A percentile compares a stretch with the other conserved stretches of the same genome.
Evolutionary conservation across 1,284 basidiomycete species (phyloP).

Genomic region (Tilletiopsis washingtonensis): DNA sequence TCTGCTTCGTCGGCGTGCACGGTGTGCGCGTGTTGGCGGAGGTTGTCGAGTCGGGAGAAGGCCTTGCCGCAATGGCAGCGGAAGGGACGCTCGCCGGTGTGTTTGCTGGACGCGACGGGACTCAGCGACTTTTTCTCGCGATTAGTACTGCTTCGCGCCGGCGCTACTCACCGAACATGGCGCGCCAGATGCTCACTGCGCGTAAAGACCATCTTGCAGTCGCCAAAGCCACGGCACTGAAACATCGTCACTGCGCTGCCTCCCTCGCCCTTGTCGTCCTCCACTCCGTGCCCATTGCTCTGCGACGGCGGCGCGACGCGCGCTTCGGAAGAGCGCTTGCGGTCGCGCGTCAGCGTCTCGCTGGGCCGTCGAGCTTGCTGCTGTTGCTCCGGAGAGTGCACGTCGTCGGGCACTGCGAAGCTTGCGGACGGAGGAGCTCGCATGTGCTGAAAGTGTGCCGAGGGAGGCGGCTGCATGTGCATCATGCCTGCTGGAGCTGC

Average conservation of each 20-base stretch:
- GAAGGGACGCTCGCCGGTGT: conserved; percentile 92
- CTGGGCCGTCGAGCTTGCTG: no score
- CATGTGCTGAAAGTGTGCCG: neutral
- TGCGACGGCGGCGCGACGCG: neutral
- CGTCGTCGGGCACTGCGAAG: no score
- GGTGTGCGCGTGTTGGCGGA: conserved; percentile 90
- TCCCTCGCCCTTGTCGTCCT: neutral
- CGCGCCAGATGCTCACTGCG: conserved; percentile 88
- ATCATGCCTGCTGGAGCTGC: no score
- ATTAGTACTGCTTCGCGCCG: neutral
- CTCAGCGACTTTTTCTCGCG: neutral
- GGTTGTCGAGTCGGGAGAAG: conserved; percentile 90
- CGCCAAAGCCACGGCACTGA: conserved; percentile 86
- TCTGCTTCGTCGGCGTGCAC: conserved; percentile 80
- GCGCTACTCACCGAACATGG: conserved; percentile 68
- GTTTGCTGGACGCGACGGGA: conserved; percentile 61
- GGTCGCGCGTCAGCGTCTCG: neutral
- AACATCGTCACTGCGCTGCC: conserved; percentile 71
- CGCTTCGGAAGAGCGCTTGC: neutral
- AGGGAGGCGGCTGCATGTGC: neutral
- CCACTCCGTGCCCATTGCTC: neutral
- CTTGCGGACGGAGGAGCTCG: neutral
- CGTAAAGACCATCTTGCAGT: conserved; percentile 92
- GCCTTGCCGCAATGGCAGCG: conserved; percentile 85
- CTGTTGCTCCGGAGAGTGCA: no score